Evolutionary conservation across 257 asterid genomes (phyloP).

Genomic region (Asclepias syriaca): DNA sequence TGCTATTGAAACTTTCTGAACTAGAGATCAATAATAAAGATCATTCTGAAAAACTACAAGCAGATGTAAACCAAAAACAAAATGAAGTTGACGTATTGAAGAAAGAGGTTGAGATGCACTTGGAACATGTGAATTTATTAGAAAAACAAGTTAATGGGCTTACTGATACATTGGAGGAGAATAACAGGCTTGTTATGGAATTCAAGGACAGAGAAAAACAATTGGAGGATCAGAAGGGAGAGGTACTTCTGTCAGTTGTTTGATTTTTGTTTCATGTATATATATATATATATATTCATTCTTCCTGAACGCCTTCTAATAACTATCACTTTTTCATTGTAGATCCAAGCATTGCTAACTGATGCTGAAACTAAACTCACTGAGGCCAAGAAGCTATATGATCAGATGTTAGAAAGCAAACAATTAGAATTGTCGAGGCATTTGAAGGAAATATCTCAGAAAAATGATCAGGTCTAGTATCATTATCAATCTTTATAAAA

Average conservation of each 20-base stretch:
- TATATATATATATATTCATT: not conserved
- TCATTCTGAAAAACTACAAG: slow-evolving; percentile 51
- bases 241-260: slow-evolving; percentile 39
- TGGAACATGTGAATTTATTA: slow-evolving; percentile 43
- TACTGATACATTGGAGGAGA: slow-evolving; percentile 56
- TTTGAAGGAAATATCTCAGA: slow-evolving; percentile 92
- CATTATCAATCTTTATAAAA: not conserved
- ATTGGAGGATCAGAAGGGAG: slow-evolving; percentile 63
- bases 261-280: slow-evolving; percentile 11
- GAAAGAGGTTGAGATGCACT: slow-evolving; percentile 52
- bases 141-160: slow-evolving; percentile 57
- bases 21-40: slow-evolving; percentile 57
- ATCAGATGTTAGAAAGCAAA: slow-evolving; percentile 87
- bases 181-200: slow-evolving; percentile 50
- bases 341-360: slow-evolving; percentile 60
- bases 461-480: slow-evolving; percentile 74
- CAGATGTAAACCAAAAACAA: slow-evolving; percentile 57
- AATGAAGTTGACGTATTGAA: slow-evolving; percentile 49
- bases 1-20: slow-evolving; percentile 50
- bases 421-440: slow-evolving; percentile 87
- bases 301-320: slow-evolving; percentile 18
- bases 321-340: slow-evolving; percentile 24
- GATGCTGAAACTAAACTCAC: slow-evolving; percentile 71
- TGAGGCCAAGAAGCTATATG: slow-evolving; percentile 76
- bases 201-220: slow-evolving; percentile 53